Percentiles rank a stretch among this genome's conserved stretches.
Evolutionary conservation across 176 grass and related monocot genomes (phyloP).

Genomic region (Secale cereale): DNA sequence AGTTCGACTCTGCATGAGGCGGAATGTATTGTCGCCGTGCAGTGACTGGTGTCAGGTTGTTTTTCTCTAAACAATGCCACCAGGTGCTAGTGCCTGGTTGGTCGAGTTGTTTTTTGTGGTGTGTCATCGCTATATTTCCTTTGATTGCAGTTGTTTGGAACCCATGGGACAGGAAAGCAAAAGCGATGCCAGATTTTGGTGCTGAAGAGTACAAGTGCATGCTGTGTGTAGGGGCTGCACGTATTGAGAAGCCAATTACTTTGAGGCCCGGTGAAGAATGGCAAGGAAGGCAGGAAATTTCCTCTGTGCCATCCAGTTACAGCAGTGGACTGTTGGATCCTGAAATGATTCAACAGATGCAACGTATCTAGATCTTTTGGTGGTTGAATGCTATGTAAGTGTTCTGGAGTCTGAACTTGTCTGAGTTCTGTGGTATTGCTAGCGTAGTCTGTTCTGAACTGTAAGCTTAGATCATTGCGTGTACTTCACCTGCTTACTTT

Average conservation of each 20-base stretch:
- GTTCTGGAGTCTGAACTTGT: no score
- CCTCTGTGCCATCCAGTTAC: slow-evolving; percentile 67
- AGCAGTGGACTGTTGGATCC: slow-evolving; percentile 58
- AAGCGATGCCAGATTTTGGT: slow-evolving; percentile 62
- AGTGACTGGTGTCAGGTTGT: not conserved
- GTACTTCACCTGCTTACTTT: not conserved
- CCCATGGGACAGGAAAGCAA: slow-evolving; percentile 81
- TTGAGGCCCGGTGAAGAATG: slow-evolving; percentile 70
- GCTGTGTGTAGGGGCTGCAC: slow-evolving; percentile 63
- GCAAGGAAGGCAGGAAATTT: slow-evolving; percentile 67
- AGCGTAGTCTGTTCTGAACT: not conserved
- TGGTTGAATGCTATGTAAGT: not conserved
- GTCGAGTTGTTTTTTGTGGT: not conserved
- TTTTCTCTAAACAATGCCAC: not conserved
- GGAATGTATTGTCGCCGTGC: not conserved
- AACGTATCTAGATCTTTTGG: slow-evolving; percentile 5
- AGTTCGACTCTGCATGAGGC: not conserved
- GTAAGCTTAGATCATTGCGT: not conserved
- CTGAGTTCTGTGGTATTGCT: not conserved
- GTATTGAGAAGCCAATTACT: slow-evolving; percentile 65
- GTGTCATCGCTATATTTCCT: not conserved
- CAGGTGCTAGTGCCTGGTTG: not conserved
- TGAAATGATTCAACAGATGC: slow-evolving; percentile 34
- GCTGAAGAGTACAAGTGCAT: slow-evolving; percentile 66
- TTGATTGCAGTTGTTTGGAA: slow-evolving; percentile 64